phyloP scores from a whole-genome alignment of 129 eudicot genomes.

The Chrysanthemum seticuspe region DNA sequence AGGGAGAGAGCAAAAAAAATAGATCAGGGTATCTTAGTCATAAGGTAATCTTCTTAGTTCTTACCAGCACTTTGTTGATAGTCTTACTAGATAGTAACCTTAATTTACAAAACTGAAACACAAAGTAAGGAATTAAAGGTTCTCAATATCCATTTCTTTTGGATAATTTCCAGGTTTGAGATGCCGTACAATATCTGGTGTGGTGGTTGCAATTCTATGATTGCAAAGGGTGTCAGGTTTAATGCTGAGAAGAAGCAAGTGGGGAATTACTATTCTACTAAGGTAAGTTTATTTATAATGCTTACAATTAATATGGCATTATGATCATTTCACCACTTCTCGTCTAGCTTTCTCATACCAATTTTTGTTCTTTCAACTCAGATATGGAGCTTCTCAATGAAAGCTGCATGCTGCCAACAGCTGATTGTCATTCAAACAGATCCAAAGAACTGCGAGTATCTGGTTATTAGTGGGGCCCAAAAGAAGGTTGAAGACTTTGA shows the following conservation, averaged over 20 bases:
- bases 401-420: constrained; percentile 84
- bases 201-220: constrained; percentile 96
- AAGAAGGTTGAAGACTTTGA: constrained; percentile 79
- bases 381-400: constrained; percentile 98
- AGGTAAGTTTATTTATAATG: constrained; percentile 36
- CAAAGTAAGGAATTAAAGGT: not conserved
- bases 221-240: constrained; percentile 94
- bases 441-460: constrained; percentile 76
- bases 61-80: not conserved
- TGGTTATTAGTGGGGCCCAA: constrained; percentile 85
- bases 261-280: constrained; percentile 92
- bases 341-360: constrained; percentile 7
- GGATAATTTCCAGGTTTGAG: constrained; percentile 60
- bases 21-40: constrained; percentile 94
- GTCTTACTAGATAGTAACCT: not conserved
- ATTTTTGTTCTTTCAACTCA: constrained; percentile 28
- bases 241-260: constrained; percentile 99
- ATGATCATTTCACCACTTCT: not conserved
- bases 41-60: constrained; percentile 52
- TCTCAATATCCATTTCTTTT: not conserved
- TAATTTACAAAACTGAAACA: not conserved
- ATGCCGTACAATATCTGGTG: constrained; percentile 98
- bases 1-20: constrained; percentile 93
- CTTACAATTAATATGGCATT: not conserved
- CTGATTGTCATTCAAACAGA: constrained; percentile 89